Evolutionary conservation across 192 early-diverging fungal species (phyloP), one percentile per base, ranked within the genome.

Genomic region (Mycoemilia scoparia): DNA sequence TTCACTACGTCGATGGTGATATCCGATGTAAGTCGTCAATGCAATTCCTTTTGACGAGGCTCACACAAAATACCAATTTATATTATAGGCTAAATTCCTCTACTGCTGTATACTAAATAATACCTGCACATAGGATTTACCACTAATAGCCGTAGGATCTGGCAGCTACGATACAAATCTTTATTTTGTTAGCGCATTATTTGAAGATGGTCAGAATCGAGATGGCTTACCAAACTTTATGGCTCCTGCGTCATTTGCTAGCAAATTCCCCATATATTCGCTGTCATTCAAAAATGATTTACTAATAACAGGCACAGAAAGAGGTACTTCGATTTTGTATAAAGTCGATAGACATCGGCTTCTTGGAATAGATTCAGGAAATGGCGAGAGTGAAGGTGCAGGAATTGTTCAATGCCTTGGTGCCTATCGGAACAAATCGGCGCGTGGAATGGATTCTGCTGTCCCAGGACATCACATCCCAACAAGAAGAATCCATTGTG

Each of bases 161-260:
- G 64, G 57, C 8, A 53, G 57, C 39, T 38, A 55, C 34, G 50
- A 56, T 12, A 55, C 64, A 8, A 66, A 66, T 38, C 55, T 66
- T 44, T 66, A 60, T 14, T 52, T 66, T n/a, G 57, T 66, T 32
- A 57, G 60, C 38, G 49, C 32, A 8, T 45, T 65, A 12, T 36
- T 5, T n/a, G 5, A n/a, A 23, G 46, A 59, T 23, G 62, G 49
- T 39, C 47, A 54, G 21, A 23, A 13, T 15, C 5, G 5, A n/a
- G n/a, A 9, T 5, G 34, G 24, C 6, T 5, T 23, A 10, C 14
- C 13, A 22, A 10, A 38, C 28, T 45, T 66, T 13, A 49, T 54
- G 14, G 57, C 55, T 28, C 58, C 60, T 22, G 53, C 64, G 12
- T 66, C 59, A 45, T 62, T 62, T 51, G 59, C 64, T n/a, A 54